Evolutionary conservation across 139 green algal species (phyloP).

Genomic region (Coelastrella sp.): DNA sequence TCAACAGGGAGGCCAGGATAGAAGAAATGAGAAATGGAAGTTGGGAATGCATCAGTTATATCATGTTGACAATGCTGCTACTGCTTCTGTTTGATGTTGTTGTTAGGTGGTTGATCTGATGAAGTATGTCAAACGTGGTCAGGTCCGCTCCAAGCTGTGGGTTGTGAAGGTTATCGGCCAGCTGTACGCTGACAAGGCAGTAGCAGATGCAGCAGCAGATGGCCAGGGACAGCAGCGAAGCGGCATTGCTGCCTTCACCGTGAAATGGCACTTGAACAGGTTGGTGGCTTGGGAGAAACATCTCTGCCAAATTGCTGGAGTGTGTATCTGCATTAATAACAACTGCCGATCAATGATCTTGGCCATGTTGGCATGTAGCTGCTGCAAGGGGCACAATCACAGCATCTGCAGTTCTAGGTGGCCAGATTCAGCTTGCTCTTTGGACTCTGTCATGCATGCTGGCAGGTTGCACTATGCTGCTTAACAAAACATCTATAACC

Average conservation of each 20-base stretch:
- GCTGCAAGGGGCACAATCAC: neutral
- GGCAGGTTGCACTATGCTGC: too few relatives aligned
- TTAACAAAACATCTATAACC: too few relatives aligned
- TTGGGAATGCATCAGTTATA: neutral
- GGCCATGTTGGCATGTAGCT: neutral
- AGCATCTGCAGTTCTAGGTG: neutral
- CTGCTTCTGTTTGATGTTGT: neutral
- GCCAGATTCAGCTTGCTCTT: too few relatives aligned
- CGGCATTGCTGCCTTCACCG: neutral
- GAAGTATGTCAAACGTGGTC: neutral
- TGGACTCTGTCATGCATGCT: too few relatives aligned
- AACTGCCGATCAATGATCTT: neutral
- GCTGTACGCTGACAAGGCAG: conserved; percentile 34
- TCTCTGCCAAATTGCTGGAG: neutral
- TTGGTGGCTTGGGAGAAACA: neutral
- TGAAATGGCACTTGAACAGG: conserved; percentile 19
- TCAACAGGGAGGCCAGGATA: too few relatives aligned
- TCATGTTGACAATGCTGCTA: neutral
- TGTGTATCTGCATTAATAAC: neutral
- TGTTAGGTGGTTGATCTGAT: conserved; percentile 22
- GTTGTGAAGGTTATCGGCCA: conserved; percentile 30
- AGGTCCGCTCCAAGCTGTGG: conserved; percentile 17
- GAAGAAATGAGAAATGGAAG: neutral
- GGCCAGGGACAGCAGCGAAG: neutral
- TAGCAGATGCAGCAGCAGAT: conserved; percentile 39